These are phyloP conservation scores for Endocalyx cinctus DNA, from an alignment of 2,329 filamentous ascomycete genomes.

Conservation along the genomic window DNA sequence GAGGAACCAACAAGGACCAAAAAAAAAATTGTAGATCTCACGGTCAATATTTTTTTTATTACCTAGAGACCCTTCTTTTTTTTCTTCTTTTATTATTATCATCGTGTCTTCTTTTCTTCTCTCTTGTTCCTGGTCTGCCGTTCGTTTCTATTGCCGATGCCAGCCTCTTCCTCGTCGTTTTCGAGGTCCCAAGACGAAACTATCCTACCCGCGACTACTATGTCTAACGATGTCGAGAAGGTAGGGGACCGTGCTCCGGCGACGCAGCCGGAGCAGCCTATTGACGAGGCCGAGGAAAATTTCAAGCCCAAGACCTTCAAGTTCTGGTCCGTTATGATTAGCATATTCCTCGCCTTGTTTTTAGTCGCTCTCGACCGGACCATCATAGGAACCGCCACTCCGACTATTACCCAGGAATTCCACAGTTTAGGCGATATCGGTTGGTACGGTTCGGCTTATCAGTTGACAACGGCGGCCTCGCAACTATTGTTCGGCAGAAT, in stretches of 20 bases:
- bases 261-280: constrained; percentile 1
- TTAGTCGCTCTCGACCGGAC: constrained; percentile 54
- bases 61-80: no score
- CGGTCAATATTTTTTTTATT: no score
- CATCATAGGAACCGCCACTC: constrained; percentile 52
- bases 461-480: constrained; percentile 54
- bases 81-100: no score
- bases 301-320: constrained; percentile 48
- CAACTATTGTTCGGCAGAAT: constrained; percentile 51
- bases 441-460: constrained; percentile 60
- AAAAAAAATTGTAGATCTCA: no score
- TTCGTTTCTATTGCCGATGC: no score
- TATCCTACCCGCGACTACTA: no score
- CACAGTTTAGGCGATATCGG: constrained; percentile 55
- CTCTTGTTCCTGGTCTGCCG: no score
- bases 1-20: no score
- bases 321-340: constrained; percentile 52
- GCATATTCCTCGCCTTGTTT: constrained; percentile 51
- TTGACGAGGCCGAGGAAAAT: constrained; percentile 31
- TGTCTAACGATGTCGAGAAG: constrained; percentile 12
- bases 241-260: background rate
- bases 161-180: no score
- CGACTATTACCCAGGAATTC: constrained; percentile 53
- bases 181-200: no score
- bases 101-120: no score